Conservation (phyloP, 441 rosid species). For the Gossypium davidsonii region DNA sequence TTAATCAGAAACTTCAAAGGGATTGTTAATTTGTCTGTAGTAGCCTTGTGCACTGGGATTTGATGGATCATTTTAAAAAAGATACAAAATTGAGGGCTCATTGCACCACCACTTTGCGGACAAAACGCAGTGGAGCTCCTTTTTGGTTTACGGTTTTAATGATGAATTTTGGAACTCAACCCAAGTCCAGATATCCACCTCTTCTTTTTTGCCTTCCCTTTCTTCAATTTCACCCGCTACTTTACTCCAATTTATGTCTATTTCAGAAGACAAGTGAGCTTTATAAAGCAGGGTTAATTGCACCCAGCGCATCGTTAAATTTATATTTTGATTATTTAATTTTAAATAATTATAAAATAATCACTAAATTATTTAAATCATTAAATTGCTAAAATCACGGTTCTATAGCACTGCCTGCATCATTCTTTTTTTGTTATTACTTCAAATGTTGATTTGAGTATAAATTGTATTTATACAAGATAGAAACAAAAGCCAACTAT, state of each 20-base stretch:
- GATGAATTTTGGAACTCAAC: slow-evolving; percentile 22
- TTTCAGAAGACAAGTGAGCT: no score
- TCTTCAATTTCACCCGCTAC: slow-evolving; percentile 1
- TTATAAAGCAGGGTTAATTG: no score
- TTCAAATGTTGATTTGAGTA: background rate
- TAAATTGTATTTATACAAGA: background rate
- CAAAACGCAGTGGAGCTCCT: slow-evolving; percentile 23
- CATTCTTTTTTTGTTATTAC: no score
- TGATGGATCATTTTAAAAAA: background rate
- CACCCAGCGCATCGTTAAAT: no score
- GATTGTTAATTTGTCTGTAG: background rate
- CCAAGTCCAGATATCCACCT: slow-evolving; percentile 6
- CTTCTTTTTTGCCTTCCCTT: background rate
- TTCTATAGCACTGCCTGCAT: no score
- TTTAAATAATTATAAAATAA: no score
- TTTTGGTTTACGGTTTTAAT: background rate
- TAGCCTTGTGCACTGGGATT: background rate
- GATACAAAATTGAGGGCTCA: slow-evolving; percentile 11
- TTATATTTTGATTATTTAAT: no score
- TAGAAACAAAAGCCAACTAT: slow-evolving; percentile 12
- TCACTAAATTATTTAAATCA: no score
- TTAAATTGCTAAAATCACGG: no score
- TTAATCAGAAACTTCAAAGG: background rate
- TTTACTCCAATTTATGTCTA: background rate
- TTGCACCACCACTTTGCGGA: slow-evolving; percentile 16